These are phyloP conservation scores for Aspergillus sparsus DNA, from an alignment of 495 filamentous ascomycete species.

Conservation along the genomic window DNA sequence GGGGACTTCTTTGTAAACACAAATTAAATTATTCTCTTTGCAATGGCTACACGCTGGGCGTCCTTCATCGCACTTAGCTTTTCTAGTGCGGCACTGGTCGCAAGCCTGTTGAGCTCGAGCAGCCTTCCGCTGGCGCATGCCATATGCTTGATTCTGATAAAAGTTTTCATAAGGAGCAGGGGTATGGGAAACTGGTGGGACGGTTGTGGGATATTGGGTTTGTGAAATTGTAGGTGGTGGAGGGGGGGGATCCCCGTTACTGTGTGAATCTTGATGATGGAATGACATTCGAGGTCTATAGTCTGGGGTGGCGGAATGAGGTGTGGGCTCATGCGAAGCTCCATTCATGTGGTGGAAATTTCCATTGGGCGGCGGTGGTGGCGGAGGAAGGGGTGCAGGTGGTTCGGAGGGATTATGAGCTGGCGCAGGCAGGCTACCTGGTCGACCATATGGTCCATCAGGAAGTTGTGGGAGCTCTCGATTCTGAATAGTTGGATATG, in stretches of 20 bases:
- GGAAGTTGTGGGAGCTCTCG: conserved; percentile 47
- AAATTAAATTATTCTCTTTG: conserved; percentile 55
- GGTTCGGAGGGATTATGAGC: conserved; percentile 31
- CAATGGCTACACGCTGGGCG: conserved; percentile 60
- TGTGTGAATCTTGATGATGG: conserved; percentile 31
- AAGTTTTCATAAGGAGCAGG: conserved; percentile 38
- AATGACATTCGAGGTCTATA: conserved; percentile 42
- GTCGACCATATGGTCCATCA: conserved; percentile 41
- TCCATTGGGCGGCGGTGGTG: conserved; percentile 26
- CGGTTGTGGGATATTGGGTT: conserved; percentile 35
- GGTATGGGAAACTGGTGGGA: conserved; percentile 28
- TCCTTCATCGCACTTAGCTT: conserved; percentile 66
- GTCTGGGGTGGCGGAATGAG: conserved; percentile 42
- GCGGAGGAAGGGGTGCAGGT: conserved; percentile 16
- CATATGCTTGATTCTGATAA: conserved; percentile 36
- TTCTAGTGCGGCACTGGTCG: conserved; percentile 61
- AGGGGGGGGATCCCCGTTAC: conserved; percentile 32
- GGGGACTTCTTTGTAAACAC: conserved; percentile 62
- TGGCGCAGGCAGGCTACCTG: conserved; percentile 37
- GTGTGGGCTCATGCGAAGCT: conserved; percentile 36
- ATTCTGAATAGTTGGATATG: conserved; percentile 35
- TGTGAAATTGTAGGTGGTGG: conserved; percentile 28
- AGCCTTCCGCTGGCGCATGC: conserved; percentile 44
- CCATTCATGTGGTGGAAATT: conserved; percentile 41
- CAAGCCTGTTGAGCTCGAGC: conserved; percentile 53